Evolutionary conservation across 768 basidiomycete species (phyloP), one percentile per base, ranked within the genome.

Genomic region (Tylopilus rubrobrunneus): DNA sequence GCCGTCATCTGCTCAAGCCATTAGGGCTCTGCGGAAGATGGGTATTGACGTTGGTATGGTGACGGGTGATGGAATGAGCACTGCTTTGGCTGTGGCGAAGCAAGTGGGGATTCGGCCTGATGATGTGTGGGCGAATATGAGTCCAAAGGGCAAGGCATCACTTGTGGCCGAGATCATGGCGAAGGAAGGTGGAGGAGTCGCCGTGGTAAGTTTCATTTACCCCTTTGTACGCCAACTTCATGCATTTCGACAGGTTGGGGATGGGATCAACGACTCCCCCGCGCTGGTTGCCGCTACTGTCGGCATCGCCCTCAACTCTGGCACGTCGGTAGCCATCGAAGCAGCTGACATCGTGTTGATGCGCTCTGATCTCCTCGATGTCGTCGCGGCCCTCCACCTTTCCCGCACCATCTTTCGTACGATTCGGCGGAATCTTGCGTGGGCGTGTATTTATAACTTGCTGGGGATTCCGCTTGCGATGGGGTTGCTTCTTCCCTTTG

Each of bases 221-320:
- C 45, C 39, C 15, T 29, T 31, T n/a, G 8, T 48, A 42, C 15
- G 6, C 41, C 47, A 14, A 49, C 11, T 15, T 43, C 9, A 40
- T 21, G 19, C 8, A 4, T 46, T 27, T 2, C 28, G 3, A 50
- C 57, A 95, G 93, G 93, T 99, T 39, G 97, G 97, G 23, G 97
- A 99, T 70, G 97, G 97, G 33, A 97, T 98, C 75, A 98, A 99
- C 69, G 97, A 99, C 68, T 98, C 96, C 3, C 96, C 95, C 2
- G 97, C 96, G 12, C 85, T 99, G 2, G 95, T 94, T 15, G 94
- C 92, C 5, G 92, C 96, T 1, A 92, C 93, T 1, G 91, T 99
- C 23, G 97, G 97, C 40, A 95, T 99, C 55, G 97, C 97, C 1
- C 83, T 99, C 6, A 95, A 92, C 11, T 90, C 93, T 4, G 97